A percentile compares a stretch with the other conserved stretches of the same genome.
Evolutionary conservation across 2,329 filamentous ascomycete species (phyloP).

Genomic region (Ophiosphaerella herpotricha): DNA sequence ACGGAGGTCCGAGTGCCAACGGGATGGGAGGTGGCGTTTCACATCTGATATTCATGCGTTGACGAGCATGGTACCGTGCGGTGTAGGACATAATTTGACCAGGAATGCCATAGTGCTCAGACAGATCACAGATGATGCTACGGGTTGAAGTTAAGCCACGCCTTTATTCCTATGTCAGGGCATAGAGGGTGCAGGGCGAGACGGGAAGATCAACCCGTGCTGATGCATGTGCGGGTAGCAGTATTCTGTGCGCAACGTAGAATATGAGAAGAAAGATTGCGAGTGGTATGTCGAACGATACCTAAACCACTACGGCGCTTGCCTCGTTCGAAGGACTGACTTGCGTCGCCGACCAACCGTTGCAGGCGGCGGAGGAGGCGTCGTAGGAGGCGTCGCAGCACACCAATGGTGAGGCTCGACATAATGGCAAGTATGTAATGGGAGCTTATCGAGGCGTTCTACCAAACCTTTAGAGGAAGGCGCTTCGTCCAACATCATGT

Average conservation of each 20-base stretch:
- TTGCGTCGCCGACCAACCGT: background rate
- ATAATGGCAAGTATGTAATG: background rate
- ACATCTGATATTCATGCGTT: background rate
- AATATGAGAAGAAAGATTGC: background rate
- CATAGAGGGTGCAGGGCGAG: background rate
- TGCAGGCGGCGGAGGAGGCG: background rate
- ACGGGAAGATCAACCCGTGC: background rate
- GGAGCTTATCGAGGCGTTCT: constrained; percentile 18
- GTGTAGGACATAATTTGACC: too few relatives aligned
- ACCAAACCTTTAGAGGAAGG: constrained; percentile 18
- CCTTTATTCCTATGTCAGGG: background rate
- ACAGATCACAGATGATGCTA: too few relatives aligned
- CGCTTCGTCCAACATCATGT: constrained; percentile 4
- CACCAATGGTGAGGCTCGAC: constrained; percentile 4
- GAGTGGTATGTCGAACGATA: too few relatives aligned
- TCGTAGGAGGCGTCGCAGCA: constrained; percentile 9
- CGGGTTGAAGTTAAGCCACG: too few relatives aligned
- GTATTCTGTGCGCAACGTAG: background rate
- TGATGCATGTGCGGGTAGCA: background rate
- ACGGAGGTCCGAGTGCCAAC: constrained; percentile 1
- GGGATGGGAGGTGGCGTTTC: constrained; percentile 1
- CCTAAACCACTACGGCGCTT: too few relatives aligned
- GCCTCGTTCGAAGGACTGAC: too few relatives aligned
- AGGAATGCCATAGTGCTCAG: too few relatives aligned
- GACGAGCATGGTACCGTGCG: too few relatives aligned